These are phyloP conservation scores for Debaryomycetaceae sp. DNA, from an alignment of 1,139 yeast species.

Conservation along the genomic window DNA sequence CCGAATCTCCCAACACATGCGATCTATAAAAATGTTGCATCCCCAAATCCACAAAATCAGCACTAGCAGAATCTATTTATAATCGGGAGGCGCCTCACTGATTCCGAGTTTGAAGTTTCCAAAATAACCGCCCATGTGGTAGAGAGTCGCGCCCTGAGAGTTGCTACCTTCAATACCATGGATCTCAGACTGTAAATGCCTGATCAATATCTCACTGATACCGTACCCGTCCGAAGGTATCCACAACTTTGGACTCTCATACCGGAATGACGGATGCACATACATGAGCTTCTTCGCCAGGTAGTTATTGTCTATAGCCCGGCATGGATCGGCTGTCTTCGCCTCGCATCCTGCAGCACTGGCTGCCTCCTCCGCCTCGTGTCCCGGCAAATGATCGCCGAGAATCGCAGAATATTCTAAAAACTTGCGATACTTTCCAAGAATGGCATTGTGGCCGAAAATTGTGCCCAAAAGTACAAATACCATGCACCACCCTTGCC, in stretches of 20 bases:
- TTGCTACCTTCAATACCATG: conserved; percentile 12
- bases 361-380: not conserved
- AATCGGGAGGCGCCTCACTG: conserved; percentile 28
- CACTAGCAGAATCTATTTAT: too few species aligned
- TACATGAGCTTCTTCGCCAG: conserved; percentile 7
- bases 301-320: conserved; percentile 1
- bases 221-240: conserved; percentile 10
- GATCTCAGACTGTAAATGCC: conserved; percentile 3
- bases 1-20: too few species aligned
- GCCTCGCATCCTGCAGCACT: not conserved
- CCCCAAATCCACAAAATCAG: too few species aligned
- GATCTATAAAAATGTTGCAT: too few species aligned
- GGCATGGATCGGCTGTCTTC: not conserved
- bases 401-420: conserved; percentile 22
- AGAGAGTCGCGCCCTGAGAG: conserved; percentile 19
- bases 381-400: conserved; percentile 2
- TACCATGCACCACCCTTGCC: conserved; percentile 39
- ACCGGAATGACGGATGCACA: conserved; percentile 8
- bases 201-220: conserved; percentile 5
- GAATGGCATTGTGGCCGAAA: conserved; percentile 22
- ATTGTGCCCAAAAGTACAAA: conserved; percentile 26
- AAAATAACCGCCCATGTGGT: conserved; percentile 9
- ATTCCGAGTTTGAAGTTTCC: conserved; percentile 13
- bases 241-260: conserved; percentile 8
- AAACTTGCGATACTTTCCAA: conserved; percentile 17